Base-by-base conservation (phyloP, 352 stramenopile species). In the Globisporangium emineosum region DNA sequence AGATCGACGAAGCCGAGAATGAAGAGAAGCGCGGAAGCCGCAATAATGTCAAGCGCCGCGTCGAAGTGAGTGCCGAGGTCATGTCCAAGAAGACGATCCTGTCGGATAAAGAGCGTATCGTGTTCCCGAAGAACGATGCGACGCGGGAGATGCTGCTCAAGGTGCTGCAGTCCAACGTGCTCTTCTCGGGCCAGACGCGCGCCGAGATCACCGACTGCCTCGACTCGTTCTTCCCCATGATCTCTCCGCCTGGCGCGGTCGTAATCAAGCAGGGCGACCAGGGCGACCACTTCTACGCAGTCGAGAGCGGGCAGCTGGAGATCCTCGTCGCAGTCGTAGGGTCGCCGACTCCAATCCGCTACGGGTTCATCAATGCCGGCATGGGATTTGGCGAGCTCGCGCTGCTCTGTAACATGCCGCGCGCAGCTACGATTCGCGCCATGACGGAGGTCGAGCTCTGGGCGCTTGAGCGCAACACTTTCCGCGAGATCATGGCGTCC, bases 301-400 rank as follows among this genome's bases (percentile, higher is more conserved):
- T 91, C 5, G 79, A 87, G 49, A 79, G 59, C 32, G 80, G 82
- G 0, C 77, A 89, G 40, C 72, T 91, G 23, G 83, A 93, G 63
- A 88, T 91, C 59, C 65, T 93, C 23, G 85, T 93, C 8, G 62
- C 79, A 12, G 70, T 83, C 0, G 75, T 76, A 25, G 73, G 72
- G 9, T 86, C 79, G 7, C 66, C 75, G 21, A 71, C 70, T 4
- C 78, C 79, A 0, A 90, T 93, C 57, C 83, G 84, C 21, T 93
- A 90, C 60, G 85, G 85, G 8, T 83, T 79, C 25, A 66, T 93
- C 12, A 67, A 67, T 27, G 55, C 81, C 0, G 83, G 85, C 5
- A 72, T 88, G 69, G 85, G 91, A 5, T 99, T 99, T 78, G 97
- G 97, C 30, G 97, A 99, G 69, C 71, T 99, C 1, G 96, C 97